Base-by-base conservation (phyloP, 192 early-diverging fungal species). In the Podila epigama region DNA sequence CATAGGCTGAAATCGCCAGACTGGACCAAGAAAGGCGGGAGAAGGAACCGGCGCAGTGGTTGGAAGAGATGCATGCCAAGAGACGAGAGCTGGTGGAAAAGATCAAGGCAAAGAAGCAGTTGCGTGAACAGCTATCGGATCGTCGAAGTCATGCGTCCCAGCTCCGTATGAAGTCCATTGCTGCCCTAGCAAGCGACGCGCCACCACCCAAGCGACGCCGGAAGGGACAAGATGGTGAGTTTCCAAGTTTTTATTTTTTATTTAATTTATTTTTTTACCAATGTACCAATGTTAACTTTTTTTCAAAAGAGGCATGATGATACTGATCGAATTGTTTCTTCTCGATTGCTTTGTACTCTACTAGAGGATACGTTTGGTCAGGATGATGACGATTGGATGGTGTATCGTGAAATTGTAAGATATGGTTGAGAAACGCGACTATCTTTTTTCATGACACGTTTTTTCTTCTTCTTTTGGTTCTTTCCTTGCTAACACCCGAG, bases 331-430 rank as follows among this genome's bases (percentile, higher is more conserved):
- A n/a, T n/a, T n/a, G n/a, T n/a, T n/a, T n/a, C n/a, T n/a, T n/a
- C n/a, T n/a, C n/a, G n/a, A n/a, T n/a, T n/a, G n/a, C n/a, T n/a
- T n/a, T n/a, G n/a, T n/a, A n/a, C n/a, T 41, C 36, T 36, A 54
- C 36, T 70, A 89, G 95, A 95, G 75, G 96, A 97, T 60, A 93
- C 90, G 4, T 97, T 97, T 85, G 96, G 96, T n/a, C 91, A 90
- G 6, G 92, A 96, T 62, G 95, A 96, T 70, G 92, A 89, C 10
- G 95, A 96, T 79, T 97, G 96, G 96, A 88, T 89, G 72, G 86
- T 97, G 39, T 97, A 97, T 68, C 86, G 93, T 40, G 92, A 94
- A 70, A 95, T 97, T 59, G 92, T 92, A 88, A 79, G 88, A 69
- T 13, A 0, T 10, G 34, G 2, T 37, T 22, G 18, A 67, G 8